Evolutionary conservation across 2,329 filamentous ascomycete genomes (phyloP), one percentile per base, ranked within the genome.

Genomic region (Daldinia sp.): DNA sequence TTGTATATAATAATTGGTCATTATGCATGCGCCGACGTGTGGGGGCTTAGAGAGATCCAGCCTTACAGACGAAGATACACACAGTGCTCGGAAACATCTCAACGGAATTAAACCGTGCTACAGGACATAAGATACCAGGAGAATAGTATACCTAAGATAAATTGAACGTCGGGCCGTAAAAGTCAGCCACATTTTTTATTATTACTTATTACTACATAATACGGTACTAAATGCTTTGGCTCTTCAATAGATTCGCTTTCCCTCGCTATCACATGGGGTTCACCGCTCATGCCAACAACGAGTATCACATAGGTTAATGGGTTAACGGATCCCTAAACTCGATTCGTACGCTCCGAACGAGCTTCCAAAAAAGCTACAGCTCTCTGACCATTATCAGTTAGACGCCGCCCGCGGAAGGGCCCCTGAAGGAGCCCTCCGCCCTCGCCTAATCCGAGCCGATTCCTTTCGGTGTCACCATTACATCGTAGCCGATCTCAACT

Each of bases 11-110:
- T 63, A 41, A n/a, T 35, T 57, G 20, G 59, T 59, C 55, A 18
- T 60, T 46, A 59, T 68, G 59, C 68, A 70, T 60, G 65, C 62
- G 65, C 58, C 50, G 53, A 39, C 56, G 35, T 70, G 61, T 70
- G 64, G 65, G 59, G 59, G 58, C 12, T 54, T 53, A 12, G 57
- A 65, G 58, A 70, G 64, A 70, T 70, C 68, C 65, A 64, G 65
- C 62, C 65, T 63, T 65, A 68, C 48, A 53, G 59, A 63, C 20
- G 35, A 57, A 60, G 56, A 64, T 56, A 50, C 56, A 60, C 60
- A 64, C 60, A 56, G 55, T 60, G 65, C 28, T 63, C 53, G 18
- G 50, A 60, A 33, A 55, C 37, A 39, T 55, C 50, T 53, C 50
- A 15, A 50, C 60, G 56, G 65, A 67, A 60, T 44, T 67, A 64